Percentiles rank a stretch among this genome's conserved stretches.
Conservation (phyloP, 306 rosid genomes). For the Begonia loranthoides region DNA sequence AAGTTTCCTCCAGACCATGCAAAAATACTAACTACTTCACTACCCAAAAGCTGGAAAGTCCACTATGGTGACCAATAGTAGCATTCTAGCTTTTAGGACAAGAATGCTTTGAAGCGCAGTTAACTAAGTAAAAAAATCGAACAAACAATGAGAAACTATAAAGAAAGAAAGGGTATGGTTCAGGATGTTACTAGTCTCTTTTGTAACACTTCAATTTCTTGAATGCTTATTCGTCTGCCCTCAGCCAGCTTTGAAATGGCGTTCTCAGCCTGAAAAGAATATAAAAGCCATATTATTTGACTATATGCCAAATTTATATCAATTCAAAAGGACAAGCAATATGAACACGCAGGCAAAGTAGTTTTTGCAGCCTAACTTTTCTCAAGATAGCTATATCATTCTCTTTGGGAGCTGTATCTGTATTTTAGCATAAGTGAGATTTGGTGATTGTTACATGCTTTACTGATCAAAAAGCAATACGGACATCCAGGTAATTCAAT, state of each 20-base stretch:
- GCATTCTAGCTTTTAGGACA: not conserved
- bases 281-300: not conserved
- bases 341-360: too few relatives aligned
- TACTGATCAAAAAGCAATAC: too few relatives aligned
- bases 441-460: too few relatives aligned
- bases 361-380: too few relatives aligned
- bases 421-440: too few relatives aligned
- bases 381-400: too few relatives aligned
- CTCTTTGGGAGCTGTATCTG: too few relatives aligned
- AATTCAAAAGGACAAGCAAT: too few relatives aligned
- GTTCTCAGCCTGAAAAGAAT: constrained; percentile 39
- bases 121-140: not conserved
- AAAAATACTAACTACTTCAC: too few relatives aligned
- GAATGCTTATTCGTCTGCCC: constrained; percentile 49
- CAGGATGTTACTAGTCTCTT: constrained; percentile 42
- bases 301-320: too few relatives aligned
- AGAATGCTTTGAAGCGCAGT: not conserved
- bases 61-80: not conserved
- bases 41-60: not conserved
- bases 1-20: too few relatives aligned
- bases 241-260: constrained; percentile 52
- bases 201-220: constrained; percentile 38
- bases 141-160: constrained; percentile 4
- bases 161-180: constrained; percentile 2
- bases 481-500: too few relatives aligned